Base-by-base conservation (phyloP, 1,284 basidiomycete species). In the Phellinidium pouzarii region DNA sequence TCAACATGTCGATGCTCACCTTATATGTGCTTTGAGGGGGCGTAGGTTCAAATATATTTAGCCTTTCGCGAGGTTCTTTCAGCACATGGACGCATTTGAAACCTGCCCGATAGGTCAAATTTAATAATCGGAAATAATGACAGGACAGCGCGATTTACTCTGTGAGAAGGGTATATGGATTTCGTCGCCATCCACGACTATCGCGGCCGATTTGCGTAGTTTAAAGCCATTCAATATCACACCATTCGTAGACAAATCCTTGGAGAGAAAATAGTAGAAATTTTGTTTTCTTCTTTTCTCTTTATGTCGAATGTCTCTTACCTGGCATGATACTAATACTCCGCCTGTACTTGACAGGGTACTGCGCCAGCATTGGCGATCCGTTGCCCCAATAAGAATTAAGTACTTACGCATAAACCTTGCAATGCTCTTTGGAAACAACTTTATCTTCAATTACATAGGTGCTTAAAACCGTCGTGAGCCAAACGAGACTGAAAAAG, bases 211-310 rank as follows among this genome's bases (percentile, higher is more conserved):
- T 62, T 80, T 82, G 41, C 75, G 74, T 42, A 90, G 78, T 44
- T 75, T 74, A 59, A 84, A 76, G 0, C 76, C 81, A 61, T 92
- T 92, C 48, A 90, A 70, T 29, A 77, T 64, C 36, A 90, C 69
- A 1, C 90, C 89, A 59, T 91, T 91, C n/a, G 80, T 79, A 0
- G 89, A 91, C 17, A 80, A 36, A 64, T 91, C 90, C 82, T 90
- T 59, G 7, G 37, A 11, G n/a, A 4, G 12, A n/a, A 40, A 17
- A 17, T n/a, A 40, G 11, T 40, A 14, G 48, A 23, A 22, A 22
- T 14, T n/a, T n/a, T n/a, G n/a, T n/a, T n/a, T n/a, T n/a, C n/a
- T n/a, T n/a, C n/a, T n/a, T n/a, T n/a, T 46, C 23, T 14, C 37
- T 4, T 8, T 37, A n/a, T 7, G 27, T 44, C 12, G 23, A 31